Evolutionary conservation across 2,329 filamentous ascomycete genomes (phyloP).

Genomic region (Cladobotryum mycophilum): DNA sequence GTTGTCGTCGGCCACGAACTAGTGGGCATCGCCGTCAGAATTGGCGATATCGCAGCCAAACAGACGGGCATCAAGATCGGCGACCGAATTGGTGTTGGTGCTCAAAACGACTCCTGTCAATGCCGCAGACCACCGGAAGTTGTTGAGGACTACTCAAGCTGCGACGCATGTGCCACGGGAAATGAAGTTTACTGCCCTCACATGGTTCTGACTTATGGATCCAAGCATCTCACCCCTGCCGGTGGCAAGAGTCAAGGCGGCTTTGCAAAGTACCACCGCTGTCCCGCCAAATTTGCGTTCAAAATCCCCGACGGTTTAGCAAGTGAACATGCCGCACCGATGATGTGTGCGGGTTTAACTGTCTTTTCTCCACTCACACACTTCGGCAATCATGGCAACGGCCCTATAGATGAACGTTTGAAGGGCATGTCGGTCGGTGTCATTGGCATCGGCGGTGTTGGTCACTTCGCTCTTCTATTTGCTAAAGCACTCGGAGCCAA

Average conservation of each 20-base stretch:
- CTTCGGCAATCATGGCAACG: slow-evolving; percentile 4
- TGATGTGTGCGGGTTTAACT: slow-evolving; percentile 66
- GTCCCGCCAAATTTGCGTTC: slow-evolving; percentile 38
- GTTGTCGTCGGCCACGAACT: slow-evolving; percentile 62
- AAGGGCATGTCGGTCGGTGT: slow-evolving; percentile 62
- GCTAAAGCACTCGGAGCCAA: slow-evolving; percentile 60
- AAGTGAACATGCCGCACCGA: slow-evolving; percentile 46
- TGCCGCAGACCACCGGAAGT: slow-evolving; percentile 42
- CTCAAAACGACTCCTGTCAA: slow-evolving; percentile 59
- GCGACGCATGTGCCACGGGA: slow-evolving; percentile 48
- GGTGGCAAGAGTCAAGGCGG: slow-evolving; percentile 29
- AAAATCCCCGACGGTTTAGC: slow-evolving; percentile 37
- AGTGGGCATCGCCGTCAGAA: slow-evolving; percentile 49
- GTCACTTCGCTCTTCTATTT: slow-evolving; percentile 61
- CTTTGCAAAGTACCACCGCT: slow-evolving; percentile 28
- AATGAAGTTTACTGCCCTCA: slow-evolving; percentile 65
- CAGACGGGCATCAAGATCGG: slow-evolving; percentile 49
- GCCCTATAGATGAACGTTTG: not conserved
- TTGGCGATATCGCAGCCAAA: slow-evolving; percentile 36
- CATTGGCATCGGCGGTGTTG: slow-evolving; percentile 60
- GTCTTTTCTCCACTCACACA: slow-evolving; percentile 52
- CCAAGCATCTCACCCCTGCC: not conserved
- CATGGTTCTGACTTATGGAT: slow-evolving; percentile 50
- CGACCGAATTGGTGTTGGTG: slow-evolving; percentile 62
- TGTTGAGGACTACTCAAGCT: slow-evolving; percentile 10